Evolutionary conservation across 2,329 filamentous ascomycete genomes (phyloP).

Genomic region (Colletotrichum orchidophilum): DNA sequence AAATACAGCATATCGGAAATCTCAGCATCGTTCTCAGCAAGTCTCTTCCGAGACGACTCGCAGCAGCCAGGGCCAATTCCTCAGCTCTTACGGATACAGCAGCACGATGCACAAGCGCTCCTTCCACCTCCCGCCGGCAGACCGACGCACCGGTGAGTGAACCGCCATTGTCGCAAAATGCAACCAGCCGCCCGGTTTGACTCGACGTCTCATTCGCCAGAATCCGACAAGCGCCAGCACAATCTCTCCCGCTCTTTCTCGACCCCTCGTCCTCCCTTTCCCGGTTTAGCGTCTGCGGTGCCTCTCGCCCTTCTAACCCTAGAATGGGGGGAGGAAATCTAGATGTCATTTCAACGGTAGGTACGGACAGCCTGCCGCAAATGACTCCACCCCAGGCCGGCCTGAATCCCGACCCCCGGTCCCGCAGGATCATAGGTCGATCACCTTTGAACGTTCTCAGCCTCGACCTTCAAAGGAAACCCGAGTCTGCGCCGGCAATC

Average conservation of each 20-base stretch:
- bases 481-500: too few relatives aligned
- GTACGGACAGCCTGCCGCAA: not conserved
- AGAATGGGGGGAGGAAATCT: too few relatives aligned
- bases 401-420: not conserved
- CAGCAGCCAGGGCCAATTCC: not conserved
- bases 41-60: too few relatives aligned
- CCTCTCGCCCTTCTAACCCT: not conserved
- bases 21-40: too few relatives aligned
- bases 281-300: not conserved
- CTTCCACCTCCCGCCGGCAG: not conserved
- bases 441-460: not conserved
- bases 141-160: not conserved
- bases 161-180: not conserved
- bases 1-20: too few relatives aligned
- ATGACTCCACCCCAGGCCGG: not conserved
- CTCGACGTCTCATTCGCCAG: constrained; percentile 5
- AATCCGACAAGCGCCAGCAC: constrained; percentile 9
- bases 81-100: not conserved
- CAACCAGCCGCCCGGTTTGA: constrained; percentile 5
- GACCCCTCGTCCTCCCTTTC: not conserved
- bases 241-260: not conserved
- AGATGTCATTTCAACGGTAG: not conserved
- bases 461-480: not conserved
- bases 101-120: not conserved
- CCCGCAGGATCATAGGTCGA: not conserved